A percentile compares a stretch with the other conserved stretches of the same genome.
Evolutionary conservation across 1,284 basidiomycete genomes (phyloP).

Genomic region (Moesziomyces globuligerus): DNA sequence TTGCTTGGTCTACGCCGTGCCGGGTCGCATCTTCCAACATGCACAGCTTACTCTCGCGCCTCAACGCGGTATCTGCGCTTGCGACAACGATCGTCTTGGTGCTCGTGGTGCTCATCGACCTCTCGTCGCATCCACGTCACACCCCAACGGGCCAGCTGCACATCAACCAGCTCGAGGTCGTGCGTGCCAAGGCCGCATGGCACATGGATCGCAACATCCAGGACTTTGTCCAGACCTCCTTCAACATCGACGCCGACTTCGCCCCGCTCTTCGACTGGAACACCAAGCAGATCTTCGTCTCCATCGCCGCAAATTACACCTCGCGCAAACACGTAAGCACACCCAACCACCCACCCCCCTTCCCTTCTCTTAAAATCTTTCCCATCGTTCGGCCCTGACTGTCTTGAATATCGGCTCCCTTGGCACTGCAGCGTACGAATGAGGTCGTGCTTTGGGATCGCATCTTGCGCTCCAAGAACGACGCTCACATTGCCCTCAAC

Average conservation of each 20-base stretch:
- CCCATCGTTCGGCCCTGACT: too few species aligned
- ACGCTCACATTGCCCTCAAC: slow-evolving; percentile 76
- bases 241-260: slow-evolving; percentile 73
- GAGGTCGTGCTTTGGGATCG: slow-evolving; percentile 90
- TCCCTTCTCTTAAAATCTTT: too few species aligned
- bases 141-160: slow-evolving; percentile 72
- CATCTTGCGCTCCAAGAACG: slow-evolving; percentile 80
- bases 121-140: slow-evolving; percentile 41
- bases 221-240: slow-evolving; percentile 51
- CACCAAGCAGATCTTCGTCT: slow-evolving; percentile 87
- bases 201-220: slow-evolving; percentile 57
- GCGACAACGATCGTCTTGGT: slow-evolving; percentile 72
- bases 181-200: slow-evolving; percentile 36
- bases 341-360: slow-evolving; percentile 1
- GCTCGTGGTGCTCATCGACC: slow-evolving; percentile 68
- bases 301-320: slow-evolving; percentile 48
- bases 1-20: background rate
- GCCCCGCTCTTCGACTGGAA: slow-evolving; percentile 89
- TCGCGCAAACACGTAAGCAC: slow-evolving; percentile 48
- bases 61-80: slow-evolving; percentile 79
- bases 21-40: slow-evolving; percentile 2
- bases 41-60: slow-evolving; percentile 72
- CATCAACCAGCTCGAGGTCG: slow-evolving; percentile 73
- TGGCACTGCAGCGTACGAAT: slow-evolving; percentile 74
- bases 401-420: too few species aligned